These are phyloP conservation scores for Lineolata rhizophorae DNA, from an alignment of 495 filamentous ascomycete genomes.

Conservation along the genomic window DNA sequence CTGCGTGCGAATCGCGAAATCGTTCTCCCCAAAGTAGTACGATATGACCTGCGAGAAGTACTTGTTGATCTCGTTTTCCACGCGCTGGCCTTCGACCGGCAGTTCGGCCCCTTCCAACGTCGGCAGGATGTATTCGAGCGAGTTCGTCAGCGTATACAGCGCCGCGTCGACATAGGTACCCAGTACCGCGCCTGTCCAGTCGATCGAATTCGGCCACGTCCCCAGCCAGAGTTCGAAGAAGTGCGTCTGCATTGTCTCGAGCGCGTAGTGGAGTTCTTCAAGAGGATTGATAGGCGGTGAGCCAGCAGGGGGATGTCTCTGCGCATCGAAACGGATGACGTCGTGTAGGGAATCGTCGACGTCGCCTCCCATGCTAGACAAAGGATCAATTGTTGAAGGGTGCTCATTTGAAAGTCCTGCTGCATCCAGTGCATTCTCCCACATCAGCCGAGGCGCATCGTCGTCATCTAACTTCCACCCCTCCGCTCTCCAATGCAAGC, in stretches of 20 bases:
- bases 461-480: too few relatives aligned
- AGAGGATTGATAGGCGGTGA: slow-evolving; percentile 29
- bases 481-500: too few relatives aligned
- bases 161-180: slow-evolving; percentile 57
- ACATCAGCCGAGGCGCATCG: too few relatives aligned
- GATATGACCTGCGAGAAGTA: slow-evolving; percentile 56
- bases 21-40: slow-evolving; percentile 77
- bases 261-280: slow-evolving; percentile 20
- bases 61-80: slow-evolving; percentile 57
- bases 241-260: slow-evolving; percentile 40
- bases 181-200: slow-evolving; percentile 86
- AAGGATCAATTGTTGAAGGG: too few relatives aligned
- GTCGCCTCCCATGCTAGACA: background rate
- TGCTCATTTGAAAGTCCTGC: too few relatives aligned
- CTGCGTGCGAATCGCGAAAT: slow-evolving; percentile 49
- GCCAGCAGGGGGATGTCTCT: background rate
- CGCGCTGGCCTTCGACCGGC: slow-evolving; percentile 22
- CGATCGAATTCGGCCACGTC: slow-evolving; percentile 69
- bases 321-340: background rate
- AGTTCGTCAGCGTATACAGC: slow-evolving; percentile 35
- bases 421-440: too few relatives aligned
- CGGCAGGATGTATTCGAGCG: slow-evolving; percentile 12
- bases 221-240: slow-evolving; percentile 63
- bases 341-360: background rate
- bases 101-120: too few relatives aligned